Percentiles rank a stretch among this genome's conserved stretches.
Conservation (phyloP, 495 filamentous ascomycete species). For the Delitschia confertaspora region DNA sequence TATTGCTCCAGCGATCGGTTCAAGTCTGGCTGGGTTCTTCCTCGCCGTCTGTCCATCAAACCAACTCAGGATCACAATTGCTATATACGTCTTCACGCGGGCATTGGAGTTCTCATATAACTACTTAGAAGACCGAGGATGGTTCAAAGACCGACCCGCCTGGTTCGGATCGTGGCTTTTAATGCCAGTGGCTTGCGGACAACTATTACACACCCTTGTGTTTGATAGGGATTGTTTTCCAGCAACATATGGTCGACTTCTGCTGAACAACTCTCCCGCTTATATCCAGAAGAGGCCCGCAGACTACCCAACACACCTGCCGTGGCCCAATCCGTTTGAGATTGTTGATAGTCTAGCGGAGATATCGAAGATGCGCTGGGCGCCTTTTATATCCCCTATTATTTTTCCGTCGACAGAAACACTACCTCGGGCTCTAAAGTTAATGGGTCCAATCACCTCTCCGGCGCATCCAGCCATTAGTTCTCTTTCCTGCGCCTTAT, state of each 20-base stretch:
- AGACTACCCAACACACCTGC: constrained; percentile 52
- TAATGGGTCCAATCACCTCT: constrained; percentile 69
- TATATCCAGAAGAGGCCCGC: constrained; percentile 71
- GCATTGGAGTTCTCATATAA: constrained; percentile 85
- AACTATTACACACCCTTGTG: constrained; percentile 82
- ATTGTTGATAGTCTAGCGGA: constrained; percentile 73
- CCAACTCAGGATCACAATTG: constrained; percentile 67
- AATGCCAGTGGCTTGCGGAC: constrained; percentile 84
- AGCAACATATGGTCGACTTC: constrained; percentile 58
- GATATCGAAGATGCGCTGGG: constrained; percentile 76
- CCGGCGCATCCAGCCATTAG: constrained; percentile 77
- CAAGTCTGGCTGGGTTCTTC: constrained; percentile 72
- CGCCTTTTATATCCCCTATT: constrained; percentile 82
- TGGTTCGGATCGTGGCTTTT: constrained; percentile 98
- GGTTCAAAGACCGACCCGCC: constrained; percentile 60
- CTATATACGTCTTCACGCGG: constrained; percentile 68
- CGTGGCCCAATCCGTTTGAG: constrained; percentile 68
- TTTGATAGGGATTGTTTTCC: constrained; percentile 91
- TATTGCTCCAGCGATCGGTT: constrained; percentile 79
- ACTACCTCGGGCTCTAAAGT: constrained; percentile 54
- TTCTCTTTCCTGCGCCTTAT: constrained; percentile 75
- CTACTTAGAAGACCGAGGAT: constrained; percentile 67
- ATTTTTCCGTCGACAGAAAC: constrained; percentile 59
- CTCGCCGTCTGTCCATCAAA: constrained; percentile 69
- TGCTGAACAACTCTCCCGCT: constrained; percentile 61